Percentiles rank a stretch among this genome's conserved stretches.
phyloP scores from a whole-genome alignment of 176 grass and related monocot species.

The Cocos nucifera region DNA sequence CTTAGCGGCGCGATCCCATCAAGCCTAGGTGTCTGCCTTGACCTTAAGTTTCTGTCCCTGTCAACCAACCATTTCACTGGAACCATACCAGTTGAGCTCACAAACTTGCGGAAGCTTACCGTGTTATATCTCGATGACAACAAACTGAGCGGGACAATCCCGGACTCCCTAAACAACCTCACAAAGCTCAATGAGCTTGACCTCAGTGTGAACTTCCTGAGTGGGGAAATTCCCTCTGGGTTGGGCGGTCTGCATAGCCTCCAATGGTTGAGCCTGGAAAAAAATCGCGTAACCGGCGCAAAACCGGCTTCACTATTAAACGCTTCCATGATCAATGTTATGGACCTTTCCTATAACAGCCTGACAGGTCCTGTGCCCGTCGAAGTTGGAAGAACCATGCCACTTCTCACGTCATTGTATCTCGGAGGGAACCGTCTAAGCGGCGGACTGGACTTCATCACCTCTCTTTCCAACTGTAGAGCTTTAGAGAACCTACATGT shows the following conservation, averaged over 20 bases:
- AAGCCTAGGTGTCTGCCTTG: constrained; percentile 2
- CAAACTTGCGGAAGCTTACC: neutral
- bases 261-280: neutral
- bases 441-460: constrained; percentile 13
- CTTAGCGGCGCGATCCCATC: constrained; percentile 12
- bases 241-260: constrained; percentile 9
- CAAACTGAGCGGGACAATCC: constrained; percentile 19
- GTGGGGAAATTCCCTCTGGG: neutral
- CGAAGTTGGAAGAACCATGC: constrained; percentile 12
- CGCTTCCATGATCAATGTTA: neutral
- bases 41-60: constrained; percentile 11
- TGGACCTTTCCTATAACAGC: neutral
- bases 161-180: constrained; percentile 10
- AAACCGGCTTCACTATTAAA: constrained; percentile 13
- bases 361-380: constrained; percentile 9
- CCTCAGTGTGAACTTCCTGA: constrained; percentile 4
- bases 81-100: constrained; percentile 14
- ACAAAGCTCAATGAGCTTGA: constrained; percentile 7
- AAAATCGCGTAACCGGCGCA: constrained; percentile 7
- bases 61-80: constrained; percentile 19
- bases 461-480: constrained; percentile 22
- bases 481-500: neutral
- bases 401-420: neutral
- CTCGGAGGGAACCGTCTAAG: constrained; percentile 1
- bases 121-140: constrained; percentile 11